Base-by-base conservation (phyloP, 208 protist species). In the Blechomonas ayalai region DNA sequence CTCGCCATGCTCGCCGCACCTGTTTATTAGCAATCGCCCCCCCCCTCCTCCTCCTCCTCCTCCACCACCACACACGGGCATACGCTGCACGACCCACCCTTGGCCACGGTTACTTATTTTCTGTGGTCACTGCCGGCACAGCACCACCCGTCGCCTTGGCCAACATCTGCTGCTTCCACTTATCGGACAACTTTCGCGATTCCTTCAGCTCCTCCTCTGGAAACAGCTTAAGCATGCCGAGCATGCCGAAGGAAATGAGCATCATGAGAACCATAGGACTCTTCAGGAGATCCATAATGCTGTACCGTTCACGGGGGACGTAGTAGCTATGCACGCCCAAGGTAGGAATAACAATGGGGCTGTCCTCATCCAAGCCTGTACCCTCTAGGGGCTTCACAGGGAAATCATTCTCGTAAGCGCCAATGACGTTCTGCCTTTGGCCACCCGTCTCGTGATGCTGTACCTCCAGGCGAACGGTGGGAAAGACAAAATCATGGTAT, bases 221-320 rank as follows among this genome's bases (percentile, higher is more conserved):
- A 50, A 92, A 67, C 22, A 92, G 32, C 35, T 82, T 80, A 66
- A 85, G 75, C 25, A 92, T 31, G 9, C 66, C 62, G 26, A 92
- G 61, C 46, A 89, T 35, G 13, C 27, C 52, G 33, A 71, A 59
- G 6, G 67, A 74, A 18, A 92, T 31, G 32, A 87, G 15, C 73
- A 92, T 69, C 68, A 92, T 85, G 27, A 92, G 13, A 25, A 92
- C 65, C 71, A 89, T 81, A 2, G 84, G 84, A 57, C 74, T 92
- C 50, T 72, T 85, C 13, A 92, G 43, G 23, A 92, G 24, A 18
- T 45, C 51, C 59, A 45, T 56, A 20, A 85, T 26, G 37, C 53
- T 67, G 64, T 86, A 86, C 68, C 88, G 35, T 55, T 85, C 69
- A 9, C 80, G 77, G 1, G 84, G 84, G 13, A 88, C 53, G 52